Evolutionary conservation across 257 asterid species (phyloP).

Genomic region (Solanum appendiculatum): DNA sequence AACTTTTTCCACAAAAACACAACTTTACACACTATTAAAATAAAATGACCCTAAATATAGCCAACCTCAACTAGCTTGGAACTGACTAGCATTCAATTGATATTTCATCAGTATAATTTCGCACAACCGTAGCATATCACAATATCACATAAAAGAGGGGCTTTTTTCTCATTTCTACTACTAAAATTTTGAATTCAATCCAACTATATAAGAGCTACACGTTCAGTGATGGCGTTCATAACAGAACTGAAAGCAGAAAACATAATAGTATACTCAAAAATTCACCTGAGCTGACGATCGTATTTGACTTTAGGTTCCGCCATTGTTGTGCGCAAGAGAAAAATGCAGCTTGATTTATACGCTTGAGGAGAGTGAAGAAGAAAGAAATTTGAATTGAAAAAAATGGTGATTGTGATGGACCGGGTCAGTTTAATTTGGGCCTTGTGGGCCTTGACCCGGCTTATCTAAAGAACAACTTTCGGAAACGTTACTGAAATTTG

Average conservation of each 20-base stretch:
- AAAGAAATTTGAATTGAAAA: no score
- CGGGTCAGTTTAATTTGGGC: not conserved
- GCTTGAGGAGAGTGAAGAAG: not conserved
- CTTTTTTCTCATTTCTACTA: not conserved
- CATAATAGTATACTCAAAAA: not conserved
- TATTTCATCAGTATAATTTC: not conserved
- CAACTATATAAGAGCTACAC: not conserved
- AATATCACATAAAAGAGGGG: not conserved
- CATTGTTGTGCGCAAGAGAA: not conserved
- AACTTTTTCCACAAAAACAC: not conserved
- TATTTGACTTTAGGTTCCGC: constrained; percentile 1
- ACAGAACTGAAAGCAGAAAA: not conserved
- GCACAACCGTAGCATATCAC: not conserved
- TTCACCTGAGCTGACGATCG: constrained; percentile 98
- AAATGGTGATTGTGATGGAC: no score
- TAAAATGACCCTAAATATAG: not conserved
- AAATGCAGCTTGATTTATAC: not conserved
- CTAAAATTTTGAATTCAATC: not conserved
- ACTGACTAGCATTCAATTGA: not conserved
- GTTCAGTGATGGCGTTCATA: not conserved
- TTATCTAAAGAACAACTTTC: not conserved
- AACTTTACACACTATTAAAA: not conserved
- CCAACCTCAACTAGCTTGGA: not conserved
- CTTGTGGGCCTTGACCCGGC: not conserved
- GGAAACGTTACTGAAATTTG: no score